Evolutionary conservation across 2,329 filamentous ascomycete genomes (phyloP), one percentile per base, ranked within the genome.

Genomic region (Fusarium verticillioides): DNA sequence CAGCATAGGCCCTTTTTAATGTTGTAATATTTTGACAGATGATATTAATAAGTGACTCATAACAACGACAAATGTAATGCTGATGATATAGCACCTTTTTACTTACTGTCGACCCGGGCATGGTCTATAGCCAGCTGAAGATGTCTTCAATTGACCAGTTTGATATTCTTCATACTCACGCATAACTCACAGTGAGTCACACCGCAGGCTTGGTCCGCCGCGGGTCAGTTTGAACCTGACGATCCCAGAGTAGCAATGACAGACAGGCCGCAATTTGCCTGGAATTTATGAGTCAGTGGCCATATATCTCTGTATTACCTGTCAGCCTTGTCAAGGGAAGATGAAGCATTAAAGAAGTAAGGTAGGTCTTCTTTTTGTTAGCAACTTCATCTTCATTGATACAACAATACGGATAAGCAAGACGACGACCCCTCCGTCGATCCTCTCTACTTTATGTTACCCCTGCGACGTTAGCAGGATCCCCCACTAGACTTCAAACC

Each of bases 151-250:
- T 47, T 47, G 44, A 16, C 30, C 18, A 23, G 19, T 28, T 46
- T n/a, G 36, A 39, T 46, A 46, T 46, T 43, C n/a, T 60, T n/a
- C 18, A 30, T 21, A 8, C 13, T 39, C 13, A 54, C 7, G 15
- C n/a, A 36, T 40, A 59, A 10, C 34, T 47, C 42, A 32, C 5
- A 37, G 40, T 63, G 60, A 63, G 60, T 63, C 60, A 63, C 32
- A 26, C 60, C 60, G 60, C 15, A 19, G 37, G n/a, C n/a, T 40
- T 40, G 23, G 36, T 60, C 30, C 60, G 37, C 60, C 60, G 10
- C 12, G 19, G 34, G 34, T 30, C 37, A 23, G 43, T 42, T 58
- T 36, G 32, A 40, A 21, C 23, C 43, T 57, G 19, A 36, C 18
- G 36, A n/a, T 37, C 30, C 28, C 32, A 23, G 18, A 57, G 30